Base-by-base conservation (phyloP, 2,329 filamentous ascomycete genomes). In the Colletotrichum musae region DNA sequence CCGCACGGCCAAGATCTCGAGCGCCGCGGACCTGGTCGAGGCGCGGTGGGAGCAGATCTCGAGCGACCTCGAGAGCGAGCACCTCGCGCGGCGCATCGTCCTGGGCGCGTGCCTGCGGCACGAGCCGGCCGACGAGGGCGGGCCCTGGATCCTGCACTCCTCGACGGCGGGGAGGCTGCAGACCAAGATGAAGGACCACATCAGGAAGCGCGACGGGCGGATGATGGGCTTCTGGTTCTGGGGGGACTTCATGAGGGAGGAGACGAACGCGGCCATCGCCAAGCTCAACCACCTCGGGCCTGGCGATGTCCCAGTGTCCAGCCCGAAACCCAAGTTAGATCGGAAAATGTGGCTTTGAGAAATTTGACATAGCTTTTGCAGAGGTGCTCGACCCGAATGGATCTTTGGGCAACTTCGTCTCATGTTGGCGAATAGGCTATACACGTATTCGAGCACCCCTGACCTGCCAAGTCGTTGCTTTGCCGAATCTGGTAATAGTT, bases 221-320 rank as follows among this genome's bases (percentile, higher is more conserved):
- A 21, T 62, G 18, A 21, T 18, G 13, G 57, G 41, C 1, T 5
- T 66, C 0, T 66, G 63, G 63, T n/a, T 66, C 2, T 61, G 45
- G 24, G 63, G 63, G 0, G 63, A 66, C n/a, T 52, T 39, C 39
- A 66, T 66, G 63, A 28, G 53, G 16, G 50, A 62, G 6, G 52
- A 48, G 2, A 66, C 58, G 3, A 66, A 48, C 16, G 48, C 54
- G 63, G 58, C 63, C 4, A 66, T 66, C 18, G 50, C 57, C 1
- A 66, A 62, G 13, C 57, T 66, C 48, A 66, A 66, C 16, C 41
- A 50, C 10, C 45, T 24, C 24, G 59, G 59, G 13, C 43, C 59
- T n/a, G 59, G 43, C 3, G 50, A 62, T 9, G 39, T 39, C 6
- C 39, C 9, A 10, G 24, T 10, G 7, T 43, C 16, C 13, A 16